A percentile compares a stretch with the other conserved stretches of the same genome.
phyloP scores from a whole-genome alignment of 345 rosid genomes.

The Psidium friedrichsthalianum region DNA sequence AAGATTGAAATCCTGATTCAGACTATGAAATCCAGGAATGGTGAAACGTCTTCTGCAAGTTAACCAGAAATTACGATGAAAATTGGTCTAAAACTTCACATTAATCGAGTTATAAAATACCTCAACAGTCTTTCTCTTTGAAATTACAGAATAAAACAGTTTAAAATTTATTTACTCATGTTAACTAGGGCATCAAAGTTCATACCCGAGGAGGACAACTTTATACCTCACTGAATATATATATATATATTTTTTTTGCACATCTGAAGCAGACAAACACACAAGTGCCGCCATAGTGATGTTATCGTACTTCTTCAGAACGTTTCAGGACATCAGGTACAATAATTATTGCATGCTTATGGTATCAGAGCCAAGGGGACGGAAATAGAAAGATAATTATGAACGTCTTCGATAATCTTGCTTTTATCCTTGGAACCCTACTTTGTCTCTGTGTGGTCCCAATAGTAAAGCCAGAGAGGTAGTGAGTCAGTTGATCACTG shows the following conservation, averaged over 20 bases:
- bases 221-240: neutral
- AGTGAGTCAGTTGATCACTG: too few species aligned
- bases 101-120: neutral
- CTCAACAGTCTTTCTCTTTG: neutral
- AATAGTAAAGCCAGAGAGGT: too few species aligned
- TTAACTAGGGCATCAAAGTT: neutral
- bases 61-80: neutral
- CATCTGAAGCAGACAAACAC: neutral
- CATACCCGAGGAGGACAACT: neutral
- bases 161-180: neutral
- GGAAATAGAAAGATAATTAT: too few species aligned
- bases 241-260: too few species aligned
- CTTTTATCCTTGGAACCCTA: too few species aligned
- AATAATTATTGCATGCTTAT: neutral
- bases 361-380: too few species aligned
- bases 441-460: too few species aligned
- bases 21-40: neutral
- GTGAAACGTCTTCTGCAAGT: neutral
- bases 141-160: neutral
- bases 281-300: neutral
- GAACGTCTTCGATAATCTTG: too few species aligned
- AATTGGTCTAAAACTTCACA: neutral
- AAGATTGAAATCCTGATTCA: neutral
- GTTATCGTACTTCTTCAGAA: neutral
- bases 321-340: neutral